Conservation (phyloP, 192 early-diverging fungal genomes). For the Rhizoclosmatium globosum region DNA sequence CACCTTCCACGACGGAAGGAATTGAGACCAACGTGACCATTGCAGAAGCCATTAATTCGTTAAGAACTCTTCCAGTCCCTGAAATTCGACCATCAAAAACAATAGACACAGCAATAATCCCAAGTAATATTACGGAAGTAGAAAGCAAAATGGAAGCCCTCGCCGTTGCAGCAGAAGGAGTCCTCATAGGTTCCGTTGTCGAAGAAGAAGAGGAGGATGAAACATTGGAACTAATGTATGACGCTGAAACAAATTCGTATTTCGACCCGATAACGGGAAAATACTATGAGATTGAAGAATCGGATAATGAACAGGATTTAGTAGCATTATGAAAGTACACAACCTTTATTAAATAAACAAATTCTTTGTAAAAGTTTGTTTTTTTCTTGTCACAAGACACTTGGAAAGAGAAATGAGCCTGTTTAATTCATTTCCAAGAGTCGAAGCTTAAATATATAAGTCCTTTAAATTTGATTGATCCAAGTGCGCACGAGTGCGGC, state of each 20-base stretch:
- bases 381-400: too few relatives aligned
- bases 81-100: not conserved
- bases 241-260: slow-evolving; percentile 34
- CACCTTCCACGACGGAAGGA: not conserved
- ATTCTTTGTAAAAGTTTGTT: too few relatives aligned
- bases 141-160: not conserved
- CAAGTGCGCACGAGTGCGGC: too few relatives aligned
- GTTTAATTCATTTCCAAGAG: too few relatives aligned
- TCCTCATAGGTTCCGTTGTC: not conserved
- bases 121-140: not conserved
- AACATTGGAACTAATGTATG: slow-evolving; percentile 32
- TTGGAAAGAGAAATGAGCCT: too few relatives aligned
- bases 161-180: not conserved
- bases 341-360: too few relatives aligned
- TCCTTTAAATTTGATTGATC: too few relatives aligned
- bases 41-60: not conserved
- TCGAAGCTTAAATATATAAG: too few relatives aligned
- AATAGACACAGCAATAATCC: too few relatives aligned
- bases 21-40: not conserved
- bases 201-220: slow-evolving; percentile 24
- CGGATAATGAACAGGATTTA: slow-evolving; percentile 3
- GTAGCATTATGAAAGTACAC: not conserved
- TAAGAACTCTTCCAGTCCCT: not conserved
- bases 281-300: slow-evolving; percentile 35
- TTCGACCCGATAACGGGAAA: slow-evolving; percentile 31